Evolutionary conservation across 192 early-diverging fungal species (phyloP).

Genomic region (Coemansia interrupta): DNA sequence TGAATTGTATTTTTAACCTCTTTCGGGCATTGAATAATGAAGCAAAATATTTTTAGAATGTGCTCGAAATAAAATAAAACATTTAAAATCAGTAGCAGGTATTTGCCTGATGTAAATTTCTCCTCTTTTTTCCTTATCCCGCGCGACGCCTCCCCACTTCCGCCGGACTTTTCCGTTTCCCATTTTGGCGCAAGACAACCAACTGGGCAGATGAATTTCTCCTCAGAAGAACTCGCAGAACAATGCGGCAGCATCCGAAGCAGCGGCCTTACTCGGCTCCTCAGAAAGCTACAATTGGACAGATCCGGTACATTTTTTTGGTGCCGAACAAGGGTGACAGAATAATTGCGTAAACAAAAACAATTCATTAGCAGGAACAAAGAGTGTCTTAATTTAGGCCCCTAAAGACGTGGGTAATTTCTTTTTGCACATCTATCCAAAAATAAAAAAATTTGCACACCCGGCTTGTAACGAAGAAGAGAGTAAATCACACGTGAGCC

Average conservation of each 20-base stretch:
- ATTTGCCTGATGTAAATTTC: too few species aligned
- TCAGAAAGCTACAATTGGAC: constrained; percentile 37
- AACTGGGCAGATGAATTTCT: too few species aligned
- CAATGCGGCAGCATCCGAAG: constrained; percentile 38
- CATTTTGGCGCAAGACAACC: too few species aligned
- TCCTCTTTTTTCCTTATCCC: too few species aligned
- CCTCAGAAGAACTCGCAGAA: constrained; percentile 36
- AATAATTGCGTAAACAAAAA: not conserved
- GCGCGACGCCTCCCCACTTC: too few species aligned
- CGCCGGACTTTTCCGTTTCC: too few species aligned
- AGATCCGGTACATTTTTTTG: not conserved
- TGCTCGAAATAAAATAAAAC: too few species aligned
- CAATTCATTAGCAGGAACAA: constrained; percentile 1
- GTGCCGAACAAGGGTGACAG: too few species aligned
- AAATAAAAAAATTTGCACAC: not conserved
- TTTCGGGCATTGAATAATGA: too few species aligned
- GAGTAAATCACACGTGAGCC: not conserved
- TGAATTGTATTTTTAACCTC: too few species aligned
- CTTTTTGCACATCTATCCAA: not conserved
- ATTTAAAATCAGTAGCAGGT: too few species aligned
- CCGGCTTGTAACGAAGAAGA: not conserved
- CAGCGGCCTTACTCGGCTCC: constrained; percentile 30
- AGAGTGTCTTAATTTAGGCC: not conserved
- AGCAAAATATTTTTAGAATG: too few species aligned
- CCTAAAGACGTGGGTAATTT: not conserved